Evolutionary conservation across 2,329 filamentous ascomycete species (phyloP).

Genomic region (Capronia epimyces): DNA sequence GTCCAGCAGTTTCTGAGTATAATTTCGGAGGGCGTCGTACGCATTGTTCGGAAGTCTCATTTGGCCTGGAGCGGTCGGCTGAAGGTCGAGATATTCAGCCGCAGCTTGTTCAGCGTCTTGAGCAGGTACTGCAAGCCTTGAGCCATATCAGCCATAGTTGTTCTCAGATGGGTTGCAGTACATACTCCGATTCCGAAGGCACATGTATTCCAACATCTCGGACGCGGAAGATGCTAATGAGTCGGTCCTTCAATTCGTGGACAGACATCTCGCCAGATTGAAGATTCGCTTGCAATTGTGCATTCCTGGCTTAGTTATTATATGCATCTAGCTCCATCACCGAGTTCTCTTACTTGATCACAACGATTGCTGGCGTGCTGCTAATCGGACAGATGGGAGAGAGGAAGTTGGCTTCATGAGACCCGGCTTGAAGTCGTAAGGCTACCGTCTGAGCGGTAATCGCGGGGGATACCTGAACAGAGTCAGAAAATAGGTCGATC

Average conservation of each 20-base stretch:
- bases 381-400: slow-evolving; percentile 76
- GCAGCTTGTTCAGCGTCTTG: neutral
- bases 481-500: slow-evolving; percentile 1
- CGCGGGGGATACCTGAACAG: slow-evolving; percentile 36
- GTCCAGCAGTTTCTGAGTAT: slow-evolving; percentile 23
- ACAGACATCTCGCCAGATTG: slow-evolving; percentile 52
- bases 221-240: slow-evolving; percentile 44
- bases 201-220: slow-evolving; percentile 4
- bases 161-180: neutral
- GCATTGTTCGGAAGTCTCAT: slow-evolving; percentile 28
- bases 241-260: slow-evolving; percentile 59
- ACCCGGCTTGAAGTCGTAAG: slow-evolving; percentile 65
- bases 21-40: slow-evolving; percentile 25
- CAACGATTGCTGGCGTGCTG: slow-evolving; percentile 68
- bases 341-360: slow-evolving; percentile 59
- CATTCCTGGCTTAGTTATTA: slow-evolving; percentile 51
- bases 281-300: slow-evolving; percentile 71
- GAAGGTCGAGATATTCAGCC: slow-evolving; percentile 18
- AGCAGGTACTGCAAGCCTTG: slow-evolving; percentile 2
- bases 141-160: neutral
- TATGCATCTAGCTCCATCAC: neutral
- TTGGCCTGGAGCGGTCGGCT: slow-evolving; percentile 19
- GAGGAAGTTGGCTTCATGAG: slow-evolving; percentile 74
- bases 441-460: slow-evolving; percentile 56
- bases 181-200: slow-evolving; percentile 7